Evolutionary conservation across 208 protist genomes (phyloP), one percentile per base, ranked within the genome.

Genomic region (Zelonia costaricensis): DNA sequence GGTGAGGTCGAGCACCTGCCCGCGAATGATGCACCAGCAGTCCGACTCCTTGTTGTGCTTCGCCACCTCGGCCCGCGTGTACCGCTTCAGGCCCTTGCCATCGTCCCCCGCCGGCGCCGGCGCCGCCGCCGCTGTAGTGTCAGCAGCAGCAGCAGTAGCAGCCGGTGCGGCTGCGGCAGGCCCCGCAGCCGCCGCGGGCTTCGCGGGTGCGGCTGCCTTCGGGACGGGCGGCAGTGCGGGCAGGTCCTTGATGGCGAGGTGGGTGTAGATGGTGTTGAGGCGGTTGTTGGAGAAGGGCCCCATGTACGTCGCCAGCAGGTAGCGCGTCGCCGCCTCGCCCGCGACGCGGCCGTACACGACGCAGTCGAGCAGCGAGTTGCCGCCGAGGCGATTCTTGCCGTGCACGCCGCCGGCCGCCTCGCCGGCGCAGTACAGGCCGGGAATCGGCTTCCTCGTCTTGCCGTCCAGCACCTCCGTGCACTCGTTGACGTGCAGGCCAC

Each of bases 361-460:
- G 63, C 95, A 98, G 59, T 98, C 96, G n/a, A 98, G 66, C 45
- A 98, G 83, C 28, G 93, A 97, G 78, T 98, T 98, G 31, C 97
- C 96, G 16, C 82, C 96, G 1, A 98, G 87, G 16, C 97, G 81
- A 65, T 99, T 98, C 59, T 78, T 76, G 33, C 97, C 96, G 76
- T 99, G 97, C 20, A 98, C 77, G 22, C 97, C 97, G 20, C 93
- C 95, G 8, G 92, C 95, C 10, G 97, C 95, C 80, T 99, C 97
- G 22, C 97, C 97, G 10, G 93, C 93, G 49, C 85, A 95, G 68
- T 81, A 98, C n/a, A 98, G 78, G 22, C 96, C 92, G 0, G 59
- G 59, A 38, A 98, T 86, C 22, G 78, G 48, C 31, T 66, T 76
- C 20, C 48, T 44, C 30, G 75, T 66, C 48, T 64, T 55, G 30